phyloP scores from a whole-genome alignment of 305 asterid species.

The Solanum chacoense region DNA sequence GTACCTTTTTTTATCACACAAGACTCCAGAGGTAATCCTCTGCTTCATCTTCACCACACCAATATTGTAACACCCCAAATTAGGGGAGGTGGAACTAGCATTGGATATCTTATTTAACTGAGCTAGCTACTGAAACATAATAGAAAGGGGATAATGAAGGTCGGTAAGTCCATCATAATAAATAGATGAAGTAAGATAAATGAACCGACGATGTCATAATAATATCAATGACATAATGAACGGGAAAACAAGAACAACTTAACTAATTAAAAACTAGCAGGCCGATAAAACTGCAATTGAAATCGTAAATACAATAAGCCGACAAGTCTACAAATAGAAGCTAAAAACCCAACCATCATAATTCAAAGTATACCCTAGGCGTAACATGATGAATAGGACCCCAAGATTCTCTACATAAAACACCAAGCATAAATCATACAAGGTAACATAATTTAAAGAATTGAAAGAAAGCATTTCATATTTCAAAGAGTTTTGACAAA shows the following conservation, averaged over 20 bases:
- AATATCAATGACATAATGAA: background rate
- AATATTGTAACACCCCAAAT: background rate
- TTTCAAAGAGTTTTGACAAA: background rate
- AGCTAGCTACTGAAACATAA: background rate
- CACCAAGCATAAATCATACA: background rate
- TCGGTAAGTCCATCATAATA: background rate
- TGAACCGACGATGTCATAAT: background rate
- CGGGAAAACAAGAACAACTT: background rate
- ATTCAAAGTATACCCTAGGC: background rate
- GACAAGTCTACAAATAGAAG: background rate
- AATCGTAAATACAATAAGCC: background rate
- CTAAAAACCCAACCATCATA: background rate
- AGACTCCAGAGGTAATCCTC: background rate
- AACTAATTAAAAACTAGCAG: background rate
- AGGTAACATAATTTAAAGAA: background rate
- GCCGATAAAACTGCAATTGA: background rate
- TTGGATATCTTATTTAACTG: background rate
- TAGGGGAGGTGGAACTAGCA: background rate
- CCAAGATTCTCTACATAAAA: background rate
- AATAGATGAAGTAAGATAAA: background rate
- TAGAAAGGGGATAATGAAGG: background rate
- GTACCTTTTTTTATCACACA: background rate
- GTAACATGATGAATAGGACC: background rate
- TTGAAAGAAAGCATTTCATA: too few species aligned
- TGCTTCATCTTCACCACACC: background rate